Base-by-base conservation (phyloP, 306 rosid species). In the Ziziphus jujuba region DNA sequence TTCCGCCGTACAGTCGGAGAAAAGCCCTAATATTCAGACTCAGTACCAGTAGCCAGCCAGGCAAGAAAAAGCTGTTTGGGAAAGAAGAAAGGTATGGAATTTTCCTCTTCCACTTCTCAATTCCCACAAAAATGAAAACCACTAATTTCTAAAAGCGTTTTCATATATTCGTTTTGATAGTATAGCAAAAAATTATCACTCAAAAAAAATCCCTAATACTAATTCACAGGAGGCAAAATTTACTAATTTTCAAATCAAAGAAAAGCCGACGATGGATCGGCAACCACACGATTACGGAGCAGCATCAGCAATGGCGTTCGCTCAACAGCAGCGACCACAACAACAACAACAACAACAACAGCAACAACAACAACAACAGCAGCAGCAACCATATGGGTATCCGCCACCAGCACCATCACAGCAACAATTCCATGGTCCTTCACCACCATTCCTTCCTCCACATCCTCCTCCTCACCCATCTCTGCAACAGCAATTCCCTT, bases 351-450 rank as follows among this genome's bases (percentile, higher is more conserved):
- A 28, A 4, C 33, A 28, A 4, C 33, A 28, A 28, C 99, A 84
- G 71, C 97, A 89, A 70, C 97, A 93, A 75, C n/a, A n/a, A n/a
- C 97, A 75, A 36, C 97, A 76, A 3, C 88, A 69, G 24, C 96
- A 81, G 50, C 97, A 77, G 71, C 81, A 69, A 56, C 67, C 76
- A 22, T 93, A 83, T 76, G 97, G 96, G 61, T 90, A 85, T 80
- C 89, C 90, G 34, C 96, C 81, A 71, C 33, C 33, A 28, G 33
- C 33, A 28, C 3, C 33, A 28, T 1, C 33, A 28, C 99, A 84
- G 71, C 97, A 89, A 70, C 97, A 93, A 75, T 90, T 85, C 50
- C 98, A 83, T 5, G 93, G 88, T 17, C 95, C 90, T 4, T 87
- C 96, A 11, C 97, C 96, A 10, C 96, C 97, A 24, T 84, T 90